Evolutionary conservation across 345 rosid genomes (phyloP).

Genomic region (Sonneratia caseolaris): DNA sequence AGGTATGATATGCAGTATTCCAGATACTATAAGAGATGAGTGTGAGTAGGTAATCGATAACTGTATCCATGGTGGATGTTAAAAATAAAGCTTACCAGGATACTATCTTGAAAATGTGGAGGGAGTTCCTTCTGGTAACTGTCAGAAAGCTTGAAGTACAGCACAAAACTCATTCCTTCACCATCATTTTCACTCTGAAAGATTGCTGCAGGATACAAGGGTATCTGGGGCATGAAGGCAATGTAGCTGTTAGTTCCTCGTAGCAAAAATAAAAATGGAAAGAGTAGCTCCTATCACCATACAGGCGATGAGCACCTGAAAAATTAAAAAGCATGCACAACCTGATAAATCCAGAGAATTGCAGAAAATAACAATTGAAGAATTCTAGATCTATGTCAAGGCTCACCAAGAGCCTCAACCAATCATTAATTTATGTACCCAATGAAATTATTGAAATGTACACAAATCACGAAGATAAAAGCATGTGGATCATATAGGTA

Average conservation of each 20-base stretch:
- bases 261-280: neutral
- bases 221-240: conserved; percentile 37
- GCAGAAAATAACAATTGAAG: too few species aligned
- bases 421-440: neutral
- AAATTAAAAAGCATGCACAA: too few species aligned
- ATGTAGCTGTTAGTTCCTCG: neutral
- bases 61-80: neutral
- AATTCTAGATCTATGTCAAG: too few species aligned
- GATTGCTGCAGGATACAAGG: conserved; percentile 61
- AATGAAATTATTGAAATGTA: neutral
- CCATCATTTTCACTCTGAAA: conserved; percentile 51
- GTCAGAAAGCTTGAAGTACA: conserved; percentile 47
- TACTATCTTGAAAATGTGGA: conserved; percentile 38
- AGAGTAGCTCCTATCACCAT: neutral
- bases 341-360: too few species aligned
- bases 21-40: neutral
- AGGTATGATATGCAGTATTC: neutral
- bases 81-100: conserved; percentile 25
- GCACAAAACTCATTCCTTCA: conserved; percentile 49
- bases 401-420: neutral
- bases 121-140: conserved; percentile 36
- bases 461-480: neutral
- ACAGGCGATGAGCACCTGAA: too few species aligned
- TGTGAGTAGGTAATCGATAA: neutral
- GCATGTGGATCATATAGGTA: neutral